phyloP scores from a whole-genome alignment of 371 early-diverging fungal genomes.

The Syncephalastrum racemosum region DNA sequence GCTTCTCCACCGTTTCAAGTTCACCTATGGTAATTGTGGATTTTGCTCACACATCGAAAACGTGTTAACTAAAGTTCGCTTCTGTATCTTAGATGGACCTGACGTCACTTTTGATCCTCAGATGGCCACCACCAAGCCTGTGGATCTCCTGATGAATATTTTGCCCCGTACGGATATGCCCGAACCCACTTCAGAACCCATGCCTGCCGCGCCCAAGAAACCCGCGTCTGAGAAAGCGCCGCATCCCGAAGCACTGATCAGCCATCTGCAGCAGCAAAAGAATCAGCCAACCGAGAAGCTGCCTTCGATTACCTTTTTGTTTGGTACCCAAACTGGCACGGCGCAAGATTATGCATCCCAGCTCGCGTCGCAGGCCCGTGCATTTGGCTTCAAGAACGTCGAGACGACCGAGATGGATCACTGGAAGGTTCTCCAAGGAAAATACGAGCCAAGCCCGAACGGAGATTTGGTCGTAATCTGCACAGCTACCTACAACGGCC shows the following conservation, averaged over 20 bases:
- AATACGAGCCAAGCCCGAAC: constrained; percentile 19
- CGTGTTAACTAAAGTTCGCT: neutral
- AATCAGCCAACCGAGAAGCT: constrained; percentile 1
- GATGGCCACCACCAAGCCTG: constrained; percentile 41
- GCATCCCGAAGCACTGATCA: neutral
- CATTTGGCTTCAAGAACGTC: constrained; percentile 44
- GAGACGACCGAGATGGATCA: constrained; percentile 41
- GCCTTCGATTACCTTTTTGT: constrained; percentile 51
- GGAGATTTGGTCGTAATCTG: constrained; percentile 46
- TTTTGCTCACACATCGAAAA: neutral
- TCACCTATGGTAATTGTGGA: constrained; percentile 25
- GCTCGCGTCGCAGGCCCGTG: constrained; percentile 38
- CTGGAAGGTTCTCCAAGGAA: constrained; percentile 45
- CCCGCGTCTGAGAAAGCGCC: constrained; percentile 8
- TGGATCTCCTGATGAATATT: constrained; percentile 34
- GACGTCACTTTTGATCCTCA: constrained; percentile 30
- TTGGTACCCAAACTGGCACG: constrained; percentile 58
- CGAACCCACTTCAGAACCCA: constrained; percentile 18
- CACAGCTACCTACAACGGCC: constrained; percentile 58
- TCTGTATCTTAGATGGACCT: constrained; percentile 31
- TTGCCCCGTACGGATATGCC: constrained; percentile 44
- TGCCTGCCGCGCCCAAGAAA: constrained; percentile 2
- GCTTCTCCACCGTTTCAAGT: constrained; percentile 42
- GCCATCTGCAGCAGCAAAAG: neutral
- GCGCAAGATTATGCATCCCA: constrained; percentile 54